phyloP scores from a whole-genome alignment of 2,329 filamentous ascomycete genomes.

The Xylaria sp. region DNA sequence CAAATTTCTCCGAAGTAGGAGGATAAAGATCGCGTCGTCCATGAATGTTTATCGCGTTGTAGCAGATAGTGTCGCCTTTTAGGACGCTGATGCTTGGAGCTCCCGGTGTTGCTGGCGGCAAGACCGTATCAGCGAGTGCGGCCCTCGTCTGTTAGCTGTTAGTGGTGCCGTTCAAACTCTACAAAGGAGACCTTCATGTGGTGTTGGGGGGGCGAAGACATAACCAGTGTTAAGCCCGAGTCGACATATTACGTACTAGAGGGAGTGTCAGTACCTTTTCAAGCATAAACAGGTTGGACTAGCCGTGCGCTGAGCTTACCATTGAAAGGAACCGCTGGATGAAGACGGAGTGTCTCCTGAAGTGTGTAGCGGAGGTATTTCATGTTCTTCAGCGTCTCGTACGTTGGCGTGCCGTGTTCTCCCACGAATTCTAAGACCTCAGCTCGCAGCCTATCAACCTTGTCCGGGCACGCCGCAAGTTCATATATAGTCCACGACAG shows the following conservation, averaged over 20 bases:
- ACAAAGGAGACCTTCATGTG: neutral
- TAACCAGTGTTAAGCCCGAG: neutral
- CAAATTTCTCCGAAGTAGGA: slow-evolving; percentile 32
- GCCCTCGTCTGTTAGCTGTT: slow-evolving; percentile 44
- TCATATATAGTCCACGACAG: slow-evolving; percentile 74
- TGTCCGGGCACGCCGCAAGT: slow-evolving; percentile 65
- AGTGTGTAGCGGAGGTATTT: slow-evolving; percentile 63
- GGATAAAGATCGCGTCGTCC: slow-evolving; percentile 38
- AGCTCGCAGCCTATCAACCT: slow-evolving; percentile 66
- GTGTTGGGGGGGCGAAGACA: neutral
- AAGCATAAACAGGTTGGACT: neutral
- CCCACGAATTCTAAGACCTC: slow-evolving; percentile 69
- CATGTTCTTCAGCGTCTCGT: slow-evolving; percentile 74
- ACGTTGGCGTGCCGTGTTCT: slow-evolving; percentile 58
- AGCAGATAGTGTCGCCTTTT: slow-evolving; percentile 35
- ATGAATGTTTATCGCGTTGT: slow-evolving; percentile 31
- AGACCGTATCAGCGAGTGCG: slow-evolving; percentile 53
- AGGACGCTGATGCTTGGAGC: slow-evolving; percentile 32
- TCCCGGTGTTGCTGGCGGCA: slow-evolving; percentile 41
- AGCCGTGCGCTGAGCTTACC: slow-evolving; percentile 20
- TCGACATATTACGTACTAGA: slow-evolving; percentile 22
- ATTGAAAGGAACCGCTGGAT: slow-evolving; percentile 59
- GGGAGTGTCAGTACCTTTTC: slow-evolving; percentile 2
- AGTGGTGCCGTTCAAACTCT: neutral
- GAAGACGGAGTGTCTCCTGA: slow-evolving; percentile 53